These are phyloP conservation scores for Pichia sp. DNA, from an alignment of 1,139 yeast species.

Conservation along the genomic window DNA sequence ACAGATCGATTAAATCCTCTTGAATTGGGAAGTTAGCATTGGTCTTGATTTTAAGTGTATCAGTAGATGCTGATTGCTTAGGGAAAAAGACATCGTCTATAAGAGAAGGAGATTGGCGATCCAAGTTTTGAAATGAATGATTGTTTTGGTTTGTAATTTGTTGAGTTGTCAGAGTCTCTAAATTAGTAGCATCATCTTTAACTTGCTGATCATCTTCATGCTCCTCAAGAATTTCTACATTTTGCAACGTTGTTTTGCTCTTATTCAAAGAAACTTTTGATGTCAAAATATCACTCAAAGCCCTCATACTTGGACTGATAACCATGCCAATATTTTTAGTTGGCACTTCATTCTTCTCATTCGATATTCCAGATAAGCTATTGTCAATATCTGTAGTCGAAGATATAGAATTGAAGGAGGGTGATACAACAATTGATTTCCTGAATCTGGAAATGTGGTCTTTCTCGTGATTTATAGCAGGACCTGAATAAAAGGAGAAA, in stretches of 20 bases:
- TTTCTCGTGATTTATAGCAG: conserved; percentile 30
- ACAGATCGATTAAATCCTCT: conserved; percentile 25
- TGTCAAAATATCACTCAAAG: conserved; percentile 41
- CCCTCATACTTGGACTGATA: conserved; percentile 48
- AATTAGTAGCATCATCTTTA: background rate
- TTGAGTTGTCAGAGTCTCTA: background rate
- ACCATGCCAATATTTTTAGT: conserved; percentile 33
- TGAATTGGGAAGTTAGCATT: conserved; percentile 7
- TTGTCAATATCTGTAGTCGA: conserved; percentile 8
- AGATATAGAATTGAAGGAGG: conserved; percentile 32
- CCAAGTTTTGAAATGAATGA: conserved; percentile 1
- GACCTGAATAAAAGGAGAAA: conserved; percentile 30
- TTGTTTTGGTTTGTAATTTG: conserved; percentile 3
- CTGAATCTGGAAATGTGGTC: conserved; percentile 40
- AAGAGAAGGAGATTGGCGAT: conserved; percentile 4
- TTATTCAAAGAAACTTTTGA: conserved; percentile 23
- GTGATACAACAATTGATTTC: conserved; percentile 42
- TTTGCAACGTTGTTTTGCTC: background rate
- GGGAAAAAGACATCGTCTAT: conserved; percentile 12
- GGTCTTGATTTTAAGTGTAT: conserved; percentile 10
- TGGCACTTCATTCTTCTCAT: conserved; percentile 22
- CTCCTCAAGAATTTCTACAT: conserved; percentile 23
- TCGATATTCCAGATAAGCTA: background rate
- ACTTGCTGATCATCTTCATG: conserved; percentile 19
- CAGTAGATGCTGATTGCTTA: conserved; percentile 11